Conservation (phyloP, 352 stramenopile species). For the Globisporangium lucens region DNA sequence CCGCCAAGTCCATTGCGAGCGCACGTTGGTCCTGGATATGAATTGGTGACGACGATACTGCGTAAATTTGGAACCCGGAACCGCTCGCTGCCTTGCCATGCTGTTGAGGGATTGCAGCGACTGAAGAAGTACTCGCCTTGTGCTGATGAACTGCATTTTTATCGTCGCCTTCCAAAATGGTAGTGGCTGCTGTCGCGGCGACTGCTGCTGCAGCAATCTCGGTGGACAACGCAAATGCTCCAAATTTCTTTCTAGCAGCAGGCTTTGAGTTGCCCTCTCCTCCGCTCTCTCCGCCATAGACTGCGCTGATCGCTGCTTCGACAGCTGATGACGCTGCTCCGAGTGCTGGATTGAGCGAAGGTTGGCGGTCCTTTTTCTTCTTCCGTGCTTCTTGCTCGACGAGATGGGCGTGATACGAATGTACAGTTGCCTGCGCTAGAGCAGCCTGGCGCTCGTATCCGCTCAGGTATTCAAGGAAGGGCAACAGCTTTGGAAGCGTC, state of each 20-base stretch:
- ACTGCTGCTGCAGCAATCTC: conserved; percentile 13
- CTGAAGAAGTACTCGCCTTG: neutral
- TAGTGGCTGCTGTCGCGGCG: neutral
- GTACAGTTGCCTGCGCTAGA: conserved; percentile 16
- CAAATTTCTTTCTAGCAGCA: conserved; percentile 10
- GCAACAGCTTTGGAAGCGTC: conserved; percentile 10
- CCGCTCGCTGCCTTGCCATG: neutral
- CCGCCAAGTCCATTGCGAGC: conserved; percentile 19
- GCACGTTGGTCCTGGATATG: conserved; percentile 16
- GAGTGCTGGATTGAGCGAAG: neutral
- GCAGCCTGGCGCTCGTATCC: conserved; percentile 17
- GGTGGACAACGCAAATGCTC: conserved; percentile 6
- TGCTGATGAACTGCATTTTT: neutral
- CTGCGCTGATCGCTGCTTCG: neutral
- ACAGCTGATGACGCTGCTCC: too few relatives aligned
- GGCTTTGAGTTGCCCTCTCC: neutral
- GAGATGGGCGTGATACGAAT: conserved; percentile 6
- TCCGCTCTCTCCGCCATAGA: too few relatives aligned
- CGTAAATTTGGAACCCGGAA: conserved; percentile 48
- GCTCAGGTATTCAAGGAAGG: conserved; percentile 18
- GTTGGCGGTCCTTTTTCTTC: neutral
- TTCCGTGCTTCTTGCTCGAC: neutral
- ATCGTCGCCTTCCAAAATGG: neutral
- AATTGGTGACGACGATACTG: conserved; percentile 24
- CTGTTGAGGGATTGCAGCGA: neutral